Conservation (phyloP, 805 yeast species). For the Maudiozyma bulderi region DNA sequence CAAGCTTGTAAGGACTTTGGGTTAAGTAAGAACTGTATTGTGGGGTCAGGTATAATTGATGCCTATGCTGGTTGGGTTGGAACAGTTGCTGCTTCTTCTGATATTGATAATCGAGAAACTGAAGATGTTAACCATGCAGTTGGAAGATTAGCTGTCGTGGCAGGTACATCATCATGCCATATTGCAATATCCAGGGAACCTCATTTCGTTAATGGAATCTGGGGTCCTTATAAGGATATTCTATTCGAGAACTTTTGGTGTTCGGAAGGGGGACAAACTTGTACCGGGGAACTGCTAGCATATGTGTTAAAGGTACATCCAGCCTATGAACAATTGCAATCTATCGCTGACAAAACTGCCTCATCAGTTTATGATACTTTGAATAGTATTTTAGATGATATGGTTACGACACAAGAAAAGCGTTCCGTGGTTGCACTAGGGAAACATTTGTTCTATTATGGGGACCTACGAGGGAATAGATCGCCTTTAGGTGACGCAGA, state of each 20-base stretch:
- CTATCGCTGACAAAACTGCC: conserved; percentile 56
- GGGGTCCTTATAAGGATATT: conserved; percentile 97
- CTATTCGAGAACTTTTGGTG: conserved; percentile 87
- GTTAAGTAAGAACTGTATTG: conserved; percentile 65
- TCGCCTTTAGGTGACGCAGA: conserved; percentile 94
- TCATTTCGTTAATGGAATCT: conserved; percentile 88
- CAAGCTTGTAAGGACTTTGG: conserved; percentile 77
- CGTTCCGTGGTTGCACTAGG: conserved; percentile 76
- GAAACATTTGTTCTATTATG: conserved; percentile 81
- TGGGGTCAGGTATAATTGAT: conserved; percentile 93
- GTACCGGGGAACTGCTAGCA: conserved; percentile 90
- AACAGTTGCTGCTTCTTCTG: conserved; percentile 86
- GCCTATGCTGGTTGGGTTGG: conserved; percentile 99
- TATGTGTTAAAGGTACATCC: conserved; percentile 86
- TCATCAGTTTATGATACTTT: conserved; percentile 74
- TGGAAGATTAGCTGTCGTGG: conserved; percentile 93
- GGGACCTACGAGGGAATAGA: conserved; percentile 93
- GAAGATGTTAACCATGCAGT: conserved; percentile 51
- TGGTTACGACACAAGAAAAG: conserved; percentile 46
- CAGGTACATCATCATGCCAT: conserved; percentile 97
- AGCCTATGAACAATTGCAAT: conserved; percentile 63
- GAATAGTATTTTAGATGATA: conserved; percentile 61
- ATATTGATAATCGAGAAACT: conserved; percentile 37
- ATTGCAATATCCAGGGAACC: conserved; percentile 78
- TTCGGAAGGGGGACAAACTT: conserved; percentile 98